Percentiles rank a stretch among this genome's conserved stretches.
These are phyloP conservation scores for Marsdenia floribunda DNA, from an alignment of 257 asterid genomes.

Conservation along the genomic window DNA sequence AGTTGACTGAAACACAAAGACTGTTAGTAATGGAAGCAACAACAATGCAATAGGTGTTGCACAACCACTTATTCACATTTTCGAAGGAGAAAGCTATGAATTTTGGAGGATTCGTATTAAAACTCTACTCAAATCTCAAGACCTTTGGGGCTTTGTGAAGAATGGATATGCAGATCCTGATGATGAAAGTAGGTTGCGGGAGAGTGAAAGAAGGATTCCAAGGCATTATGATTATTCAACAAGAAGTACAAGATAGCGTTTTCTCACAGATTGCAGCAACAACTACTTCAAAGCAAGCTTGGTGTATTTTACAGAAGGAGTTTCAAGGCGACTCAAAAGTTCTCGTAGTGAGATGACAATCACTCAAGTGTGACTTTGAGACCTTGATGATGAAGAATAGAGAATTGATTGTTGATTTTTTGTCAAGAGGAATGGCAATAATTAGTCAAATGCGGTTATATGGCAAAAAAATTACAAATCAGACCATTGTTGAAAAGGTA, in stretches of 20 bases:
- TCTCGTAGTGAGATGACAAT: not conserved
- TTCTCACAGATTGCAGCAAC: not conserved
- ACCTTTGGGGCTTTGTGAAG: no score
- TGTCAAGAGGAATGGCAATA: not conserved
- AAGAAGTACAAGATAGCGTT: slow-evolving; percentile 4
- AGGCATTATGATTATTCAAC: slow-evolving; percentile 8
- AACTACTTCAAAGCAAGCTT: not conserved
- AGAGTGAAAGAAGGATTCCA: not conserved
- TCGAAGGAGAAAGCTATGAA: no score
- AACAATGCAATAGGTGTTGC: no score
- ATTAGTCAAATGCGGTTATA: not conserved
- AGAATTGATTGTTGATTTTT: not conserved
- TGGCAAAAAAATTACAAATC: no score
- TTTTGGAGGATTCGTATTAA: no score
- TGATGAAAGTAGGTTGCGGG: no score
- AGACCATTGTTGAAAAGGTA: no score
- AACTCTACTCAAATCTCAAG: no score
- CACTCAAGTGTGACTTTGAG: slow-evolving; percentile 1
- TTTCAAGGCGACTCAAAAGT: slow-evolving; percentile 7
- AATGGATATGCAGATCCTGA: no score
- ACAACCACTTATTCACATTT: no score
- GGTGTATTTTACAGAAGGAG: slow-evolving; percentile 1
- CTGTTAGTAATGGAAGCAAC: no score
- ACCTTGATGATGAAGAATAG: not conserved
- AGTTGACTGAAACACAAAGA: no score